Base-by-base conservation (phyloP, 768 basidiomycete genomes). In the Gautieria morchelliformis region DNA sequence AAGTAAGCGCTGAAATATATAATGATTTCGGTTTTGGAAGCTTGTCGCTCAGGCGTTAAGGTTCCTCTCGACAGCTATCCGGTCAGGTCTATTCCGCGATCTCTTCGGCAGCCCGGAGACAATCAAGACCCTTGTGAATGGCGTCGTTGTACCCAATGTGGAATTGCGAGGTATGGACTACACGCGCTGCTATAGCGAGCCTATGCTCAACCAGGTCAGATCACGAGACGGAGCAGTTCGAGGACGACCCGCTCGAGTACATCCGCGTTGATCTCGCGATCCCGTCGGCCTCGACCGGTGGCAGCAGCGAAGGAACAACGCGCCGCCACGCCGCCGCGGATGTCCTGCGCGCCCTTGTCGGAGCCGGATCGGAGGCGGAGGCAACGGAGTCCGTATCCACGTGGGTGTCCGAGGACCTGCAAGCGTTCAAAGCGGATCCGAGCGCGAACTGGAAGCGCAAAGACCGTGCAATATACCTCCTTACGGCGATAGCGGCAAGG, bases 221-320 rank as follows among this genome's bases (percentile, higher is more conserved):
- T 40, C 88, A 92, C 62, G 94, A 97, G 56, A 78, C 90, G 51
- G 96, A 99, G 64, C 85, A 93, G 68, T 98, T 99, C 65, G 93
- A 96, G 70, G 96, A 98, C 60, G 94, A 96, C 62, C 94, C 96
- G 0, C 79, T 95, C 40, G 95, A 98, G 67, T 98, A 87, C 67
- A 89, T 97, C 63, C 85, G 92, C 20, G 78, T 90, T 42, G 93
- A 95, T 64, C 75, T 95, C 27, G 78, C 93, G 14, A 73, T 80
- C 9, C 64, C 78, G 76, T 56, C 84, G 56, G 72, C 87, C 57
- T 69, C 76, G 68, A 72, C 70, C 6, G 53, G 71, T 65, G 61
- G 80, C n/a, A 24, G 27, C 27, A 72, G 80, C 55, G 94, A 94
- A 64, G 79, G 81, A 30, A 83, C 88, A 44, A 98, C 94, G 0